Percentiles rank a stretch among this genome's conserved stretches.
Conservation (phyloP, 2,329 filamentous ascomycete genomes). For the Talaromyces sp. region DNA sequence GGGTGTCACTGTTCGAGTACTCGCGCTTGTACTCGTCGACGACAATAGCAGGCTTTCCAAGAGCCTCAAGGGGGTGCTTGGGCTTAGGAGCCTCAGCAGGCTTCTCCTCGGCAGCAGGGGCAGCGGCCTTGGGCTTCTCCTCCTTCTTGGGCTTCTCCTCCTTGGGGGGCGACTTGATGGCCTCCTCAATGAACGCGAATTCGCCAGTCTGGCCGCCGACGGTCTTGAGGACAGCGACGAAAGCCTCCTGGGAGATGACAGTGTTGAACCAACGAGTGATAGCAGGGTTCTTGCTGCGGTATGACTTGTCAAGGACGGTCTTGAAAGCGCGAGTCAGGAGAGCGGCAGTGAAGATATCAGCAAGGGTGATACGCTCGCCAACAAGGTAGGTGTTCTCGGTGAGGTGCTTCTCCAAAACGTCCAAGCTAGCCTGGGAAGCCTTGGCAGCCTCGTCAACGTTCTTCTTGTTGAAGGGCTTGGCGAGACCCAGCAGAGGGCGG, state of each 20-base stretch:
- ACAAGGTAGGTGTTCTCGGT: slow-evolving; percentile 94
- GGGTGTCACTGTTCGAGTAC: slow-evolving; percentile 95
- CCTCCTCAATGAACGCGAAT: slow-evolving; percentile 82
- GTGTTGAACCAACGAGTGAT: slow-evolving; percentile 93
- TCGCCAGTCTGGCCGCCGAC: slow-evolving; percentile 74
- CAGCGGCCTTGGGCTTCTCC: slow-evolving; percentile 55
- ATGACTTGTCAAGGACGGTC: slow-evolving; percentile 91
- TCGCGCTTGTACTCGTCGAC: slow-evolving; percentile 98
- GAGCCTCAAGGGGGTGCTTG: slow-evolving; percentile 92
- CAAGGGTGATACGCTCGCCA: slow-evolving; percentile 94
- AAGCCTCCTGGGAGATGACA: slow-evolving; percentile 89
- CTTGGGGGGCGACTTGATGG: slow-evolving; percentile 70
- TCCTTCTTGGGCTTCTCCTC: slow-evolving; percentile 82
- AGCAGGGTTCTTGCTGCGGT: slow-evolving; percentile 80
- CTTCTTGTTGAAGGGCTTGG: slow-evolving; percentile 99
- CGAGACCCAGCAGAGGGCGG: slow-evolving; percentile 78
- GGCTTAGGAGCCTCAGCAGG: slow-evolving; percentile 74
- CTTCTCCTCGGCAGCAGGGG: slow-evolving; percentile 51
- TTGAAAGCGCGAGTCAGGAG: slow-evolving; percentile 87
- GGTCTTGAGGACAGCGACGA: no score
- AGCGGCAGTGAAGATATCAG: slow-evolving; percentile 82
- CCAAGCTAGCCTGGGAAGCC: slow-evolving; percentile 67
- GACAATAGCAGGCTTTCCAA: slow-evolving; percentile 76
- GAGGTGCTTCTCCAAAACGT: slow-evolving; percentile 83
- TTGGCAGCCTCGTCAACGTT: slow-evolving; percentile 78